A percentile compares a stretch with the other conserved stretches of the same genome.
These are phyloP conservation scores for Colletotrichum viniferum DNA, from an alignment of 2,329 filamentous ascomycete genomes.

Conservation along the genomic window DNA sequence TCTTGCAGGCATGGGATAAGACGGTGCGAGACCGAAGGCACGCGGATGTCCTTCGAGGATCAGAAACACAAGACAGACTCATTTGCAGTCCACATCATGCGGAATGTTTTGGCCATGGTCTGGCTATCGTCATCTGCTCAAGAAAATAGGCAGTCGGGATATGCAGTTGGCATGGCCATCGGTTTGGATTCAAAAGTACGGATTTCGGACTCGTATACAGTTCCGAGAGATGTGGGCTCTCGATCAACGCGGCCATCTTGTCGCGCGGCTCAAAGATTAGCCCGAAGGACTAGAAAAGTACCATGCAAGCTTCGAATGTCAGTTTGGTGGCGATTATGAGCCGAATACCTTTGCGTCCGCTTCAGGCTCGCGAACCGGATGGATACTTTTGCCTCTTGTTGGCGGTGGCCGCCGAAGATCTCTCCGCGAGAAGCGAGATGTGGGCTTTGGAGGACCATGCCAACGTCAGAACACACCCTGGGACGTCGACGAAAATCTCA, in stretches of 20 bases:
- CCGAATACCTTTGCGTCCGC: neutral
- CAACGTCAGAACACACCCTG: neutral
- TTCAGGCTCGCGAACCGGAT: neutral
- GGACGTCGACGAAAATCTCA: neutral
- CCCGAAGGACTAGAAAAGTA: neutral
- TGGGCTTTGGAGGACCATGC: neutral
- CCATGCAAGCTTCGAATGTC: neutral
- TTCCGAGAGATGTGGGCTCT: neutral
- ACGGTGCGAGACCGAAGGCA: fast-evolving
- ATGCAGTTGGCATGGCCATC: neutral
- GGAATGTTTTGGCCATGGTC: neutral
- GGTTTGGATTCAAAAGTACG: neutral
- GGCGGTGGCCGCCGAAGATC: neutral
- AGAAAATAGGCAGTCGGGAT: neutral
- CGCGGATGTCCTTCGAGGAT: neutral
- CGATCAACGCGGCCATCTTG: neutral
- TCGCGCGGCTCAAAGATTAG: neutral
- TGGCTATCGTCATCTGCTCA: neutral
- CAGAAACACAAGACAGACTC: neutral
- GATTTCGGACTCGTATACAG: neutral
- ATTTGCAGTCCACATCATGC: neutral
- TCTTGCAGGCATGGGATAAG: neutral
- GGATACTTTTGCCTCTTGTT: neutral
- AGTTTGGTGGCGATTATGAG: neutral
- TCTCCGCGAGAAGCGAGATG: neutral